These are phyloP conservation scores for Parathielavia hyrcaniae DNA, from an alignment of 495 filamentous ascomycete species.

Conservation along the genomic window DNA sequence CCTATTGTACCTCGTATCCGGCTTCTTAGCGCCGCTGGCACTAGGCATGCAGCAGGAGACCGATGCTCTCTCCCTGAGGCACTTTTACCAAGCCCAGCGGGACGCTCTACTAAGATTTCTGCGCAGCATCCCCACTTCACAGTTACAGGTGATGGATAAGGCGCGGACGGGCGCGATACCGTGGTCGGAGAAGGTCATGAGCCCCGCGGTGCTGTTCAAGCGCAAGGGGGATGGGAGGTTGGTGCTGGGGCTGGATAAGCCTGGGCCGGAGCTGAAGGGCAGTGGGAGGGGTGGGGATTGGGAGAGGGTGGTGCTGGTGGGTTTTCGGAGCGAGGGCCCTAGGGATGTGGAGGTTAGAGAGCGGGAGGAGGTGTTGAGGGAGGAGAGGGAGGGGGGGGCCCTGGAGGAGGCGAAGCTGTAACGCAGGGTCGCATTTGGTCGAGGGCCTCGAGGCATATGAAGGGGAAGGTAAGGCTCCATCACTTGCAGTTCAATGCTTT, in stretches of 20 bases:
- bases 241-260: slow-evolving; percentile 62
- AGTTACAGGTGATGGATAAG: background rate
- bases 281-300: slow-evolving; percentile 58
- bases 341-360: slow-evolving; percentile 26
- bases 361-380: slow-evolving; percentile 23
- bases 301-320: slow-evolving; percentile 67
- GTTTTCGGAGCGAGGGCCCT: slow-evolving; percentile 51
- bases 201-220: slow-evolving; percentile 54
- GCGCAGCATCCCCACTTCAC: slow-evolving; percentile 27
- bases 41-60: background rate
- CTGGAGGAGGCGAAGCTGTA: slow-evolving; percentile 3
- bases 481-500: too few relatives aligned
- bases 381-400: background rate
- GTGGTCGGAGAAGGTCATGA: slow-evolving; percentile 76
- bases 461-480: too few relatives aligned
- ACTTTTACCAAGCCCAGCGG: slow-evolving; percentile 49
- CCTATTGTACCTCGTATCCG: slow-evolving; percentile 59
- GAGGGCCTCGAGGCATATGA: too few relatives aligned
- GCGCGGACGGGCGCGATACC: slow-evolving; percentile 39
- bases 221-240: slow-evolving; percentile 47
- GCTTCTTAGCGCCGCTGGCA: slow-evolving; percentile 43
- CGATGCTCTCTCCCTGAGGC: slow-evolving; percentile 28
- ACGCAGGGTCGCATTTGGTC: too few relatives aligned
- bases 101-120: slow-evolving; percentile 54
- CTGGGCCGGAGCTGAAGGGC: slow-evolving; percentile 63